phyloP scores from a whole-genome alignment of 2,329 filamentous ascomycete species.

The Colletotrichum echinochloae region DNA sequence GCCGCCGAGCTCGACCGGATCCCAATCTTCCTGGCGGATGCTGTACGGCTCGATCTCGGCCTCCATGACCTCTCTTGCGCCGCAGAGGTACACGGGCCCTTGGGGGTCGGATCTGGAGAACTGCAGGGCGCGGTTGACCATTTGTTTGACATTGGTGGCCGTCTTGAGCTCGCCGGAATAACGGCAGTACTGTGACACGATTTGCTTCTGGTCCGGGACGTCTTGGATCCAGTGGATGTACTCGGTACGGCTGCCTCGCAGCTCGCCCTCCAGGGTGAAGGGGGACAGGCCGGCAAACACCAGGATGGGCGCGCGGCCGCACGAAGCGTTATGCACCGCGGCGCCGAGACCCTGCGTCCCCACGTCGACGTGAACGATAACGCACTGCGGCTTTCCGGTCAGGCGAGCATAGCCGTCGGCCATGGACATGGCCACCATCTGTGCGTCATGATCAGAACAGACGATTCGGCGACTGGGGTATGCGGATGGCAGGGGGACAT shows the following conservation, averaged over 20 bases:
- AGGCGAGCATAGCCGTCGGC: constrained; percentile 79
- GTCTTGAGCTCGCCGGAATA: constrained; percentile 83
- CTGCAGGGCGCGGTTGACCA: constrained; percentile 82
- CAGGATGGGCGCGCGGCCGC: constrained; percentile 75
- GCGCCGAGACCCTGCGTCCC: constrained; percentile 79
- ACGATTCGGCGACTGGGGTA: too few species aligned
- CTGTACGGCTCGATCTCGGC: constrained; percentile 81
- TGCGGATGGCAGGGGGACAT: background rate
- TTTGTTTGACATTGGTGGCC: constrained; percentile 83
- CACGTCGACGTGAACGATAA: constrained; percentile 80
- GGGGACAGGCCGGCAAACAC: constrained; percentile 80
- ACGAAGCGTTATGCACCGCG: constrained; percentile 79
- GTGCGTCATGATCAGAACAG: background rate
- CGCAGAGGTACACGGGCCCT: constrained; percentile 80
- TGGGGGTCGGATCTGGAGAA: constrained; percentile 79
- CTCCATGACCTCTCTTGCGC: constrained; percentile 82
- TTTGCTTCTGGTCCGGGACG: constrained; percentile 79
- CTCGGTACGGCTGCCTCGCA: constrained; percentile 76
- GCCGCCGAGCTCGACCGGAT: constrained; percentile 74
- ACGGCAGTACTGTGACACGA: constrained; percentile 82
- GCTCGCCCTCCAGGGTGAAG: constrained; percentile 78
- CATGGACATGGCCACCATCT: constrained; percentile 84
- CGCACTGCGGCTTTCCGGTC: constrained; percentile 75
- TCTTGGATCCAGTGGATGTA: constrained; percentile 86
- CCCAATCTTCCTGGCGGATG: constrained; percentile 78